phyloP scores from a whole-genome alignment of 192 early-diverging fungal species.

The Thamnidium elegans region DNA sequence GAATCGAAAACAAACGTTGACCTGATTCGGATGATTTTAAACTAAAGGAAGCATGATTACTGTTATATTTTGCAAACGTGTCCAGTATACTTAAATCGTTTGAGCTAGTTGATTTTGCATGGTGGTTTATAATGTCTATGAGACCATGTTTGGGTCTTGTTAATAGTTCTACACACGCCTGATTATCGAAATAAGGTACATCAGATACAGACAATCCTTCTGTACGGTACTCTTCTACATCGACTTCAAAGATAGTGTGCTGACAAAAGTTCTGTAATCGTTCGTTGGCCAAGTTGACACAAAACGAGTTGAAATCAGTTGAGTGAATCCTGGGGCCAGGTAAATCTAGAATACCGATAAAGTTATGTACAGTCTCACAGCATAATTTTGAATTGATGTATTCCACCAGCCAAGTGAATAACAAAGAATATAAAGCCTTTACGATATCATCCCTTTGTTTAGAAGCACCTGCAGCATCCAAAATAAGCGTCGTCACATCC shows the following conservation, averaged over 20 bases:
- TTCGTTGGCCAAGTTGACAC: conserved; percentile 71
- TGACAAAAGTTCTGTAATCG: conserved; percentile 76
- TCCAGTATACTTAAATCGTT: conserved; percentile 53
- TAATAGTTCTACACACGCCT: conserved; percentile 69
- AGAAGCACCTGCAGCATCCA: conserved; percentile 69
- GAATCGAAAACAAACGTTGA: conserved; percentile 67
- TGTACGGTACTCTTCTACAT: conserved; percentile 52
- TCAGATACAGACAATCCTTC: conserved; percentile 60
- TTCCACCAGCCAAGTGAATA: conserved; percentile 84
- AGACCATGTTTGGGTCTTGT: conserved; percentile 67
- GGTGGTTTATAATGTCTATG: conserved; percentile 57
- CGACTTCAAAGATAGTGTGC: conserved; percentile 69
- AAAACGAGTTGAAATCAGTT: conserved; percentile 55
- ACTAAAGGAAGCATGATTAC: conserved; percentile 46
- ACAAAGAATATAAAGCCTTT: conserved; percentile 74
- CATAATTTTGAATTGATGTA: conserved; percentile 81
- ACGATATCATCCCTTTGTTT: conserved; percentile 72
- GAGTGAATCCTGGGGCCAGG: conserved; percentile 64
- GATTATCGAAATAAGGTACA: conserved; percentile 60
- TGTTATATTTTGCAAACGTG: conserved; percentile 50
- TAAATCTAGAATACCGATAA: conserved; percentile 84
- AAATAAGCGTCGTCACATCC: conserved; percentile 78
- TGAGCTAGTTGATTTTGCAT: conserved; percentile 47
- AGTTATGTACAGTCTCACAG: conserved; percentile 63
- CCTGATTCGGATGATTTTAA: conserved; percentile 34